Conservation (phyloP, 345 rosid genomes). For the Geranium rotundifolium region DNA sequence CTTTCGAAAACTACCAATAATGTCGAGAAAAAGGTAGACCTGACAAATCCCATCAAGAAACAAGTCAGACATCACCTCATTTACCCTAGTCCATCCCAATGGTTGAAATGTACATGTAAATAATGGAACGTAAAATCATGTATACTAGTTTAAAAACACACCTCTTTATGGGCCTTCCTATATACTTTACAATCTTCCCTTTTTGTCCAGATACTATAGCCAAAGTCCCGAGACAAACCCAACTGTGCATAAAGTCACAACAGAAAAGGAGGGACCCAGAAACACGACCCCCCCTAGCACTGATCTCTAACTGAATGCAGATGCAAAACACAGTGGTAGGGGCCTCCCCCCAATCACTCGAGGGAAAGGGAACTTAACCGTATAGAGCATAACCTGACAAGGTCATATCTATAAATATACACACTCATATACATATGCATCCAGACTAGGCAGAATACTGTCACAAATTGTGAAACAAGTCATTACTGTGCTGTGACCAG, state of each 20-base stretch:
- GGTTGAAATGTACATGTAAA: too few species aligned
- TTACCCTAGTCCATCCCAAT: too few species aligned
- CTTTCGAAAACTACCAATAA: neutral
- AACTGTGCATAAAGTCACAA: neutral
- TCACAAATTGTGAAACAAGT: neutral
- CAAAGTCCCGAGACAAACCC: neutral
- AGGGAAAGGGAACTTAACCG: conserved; percentile 7
- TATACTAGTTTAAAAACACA: too few species aligned
- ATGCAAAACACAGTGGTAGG: neutral
- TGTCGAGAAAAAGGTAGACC: neutral
- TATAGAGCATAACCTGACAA: conserved; percentile 16
- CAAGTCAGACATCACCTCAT: too few species aligned
- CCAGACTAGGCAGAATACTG: neutral
- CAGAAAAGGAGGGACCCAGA: neutral
- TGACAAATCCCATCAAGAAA: neutral
- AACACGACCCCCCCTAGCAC: neutral
- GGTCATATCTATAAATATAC: too few species aligned
- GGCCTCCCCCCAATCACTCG: neutral
- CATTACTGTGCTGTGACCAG: neutral
- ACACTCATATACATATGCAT: neutral
- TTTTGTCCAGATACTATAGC: neutral
- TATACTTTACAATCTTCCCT: neutral
- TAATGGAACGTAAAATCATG: too few species aligned
- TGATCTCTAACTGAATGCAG: neutral
- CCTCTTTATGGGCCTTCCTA: too few species aligned